A percentile compares a stretch with the other conserved stretches of the same genome.
These are phyloP conservation scores for Arthrobotrys sphaeroides DNA, from an alignment of 2,329 filamentous ascomycete species.

Conservation along the genomic window DNA sequence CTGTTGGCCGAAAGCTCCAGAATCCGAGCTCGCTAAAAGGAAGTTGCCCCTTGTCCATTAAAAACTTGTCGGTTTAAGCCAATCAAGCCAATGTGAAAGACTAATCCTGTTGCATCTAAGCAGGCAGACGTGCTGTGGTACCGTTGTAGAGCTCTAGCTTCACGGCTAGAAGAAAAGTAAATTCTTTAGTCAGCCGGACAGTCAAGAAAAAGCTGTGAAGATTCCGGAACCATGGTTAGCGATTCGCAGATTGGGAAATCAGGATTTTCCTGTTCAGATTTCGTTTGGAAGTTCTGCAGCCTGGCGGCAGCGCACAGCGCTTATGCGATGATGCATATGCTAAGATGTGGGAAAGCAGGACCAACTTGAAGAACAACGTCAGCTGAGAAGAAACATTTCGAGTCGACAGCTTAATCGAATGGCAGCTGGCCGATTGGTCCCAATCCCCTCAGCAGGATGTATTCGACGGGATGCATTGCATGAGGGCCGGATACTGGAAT, in stretches of 20 bases:
- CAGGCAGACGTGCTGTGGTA: not conserved
- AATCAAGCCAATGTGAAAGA: not conserved
- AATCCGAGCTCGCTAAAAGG: not conserved
- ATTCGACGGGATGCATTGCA: too few relatives aligned
- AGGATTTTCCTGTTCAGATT: too few relatives aligned
- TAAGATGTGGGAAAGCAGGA: not conserved
- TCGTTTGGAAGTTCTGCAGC: not conserved
- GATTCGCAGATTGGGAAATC: not conserved
- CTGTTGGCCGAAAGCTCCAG: not conserved
- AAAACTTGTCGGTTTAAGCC: not conserved
- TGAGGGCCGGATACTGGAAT: not conserved
- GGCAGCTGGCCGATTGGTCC: too few relatives aligned
- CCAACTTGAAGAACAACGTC: not conserved
- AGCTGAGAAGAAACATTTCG: not conserved
- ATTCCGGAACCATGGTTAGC: not conserved
- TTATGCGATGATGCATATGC: not conserved
- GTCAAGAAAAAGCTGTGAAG: not conserved
- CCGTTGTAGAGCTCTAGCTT: not conserved
- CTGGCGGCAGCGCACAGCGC: not conserved
- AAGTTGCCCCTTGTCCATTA: not conserved
- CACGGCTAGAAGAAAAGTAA: not conserved
- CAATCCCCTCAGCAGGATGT: too few relatives aligned
- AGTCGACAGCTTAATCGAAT: too few relatives aligned
- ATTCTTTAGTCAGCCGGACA: too few relatives aligned
- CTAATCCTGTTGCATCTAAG: too few relatives aligned